Conservation (phyloP, 148 eudicot genomes). For the Bassia scoparia region DNA sequence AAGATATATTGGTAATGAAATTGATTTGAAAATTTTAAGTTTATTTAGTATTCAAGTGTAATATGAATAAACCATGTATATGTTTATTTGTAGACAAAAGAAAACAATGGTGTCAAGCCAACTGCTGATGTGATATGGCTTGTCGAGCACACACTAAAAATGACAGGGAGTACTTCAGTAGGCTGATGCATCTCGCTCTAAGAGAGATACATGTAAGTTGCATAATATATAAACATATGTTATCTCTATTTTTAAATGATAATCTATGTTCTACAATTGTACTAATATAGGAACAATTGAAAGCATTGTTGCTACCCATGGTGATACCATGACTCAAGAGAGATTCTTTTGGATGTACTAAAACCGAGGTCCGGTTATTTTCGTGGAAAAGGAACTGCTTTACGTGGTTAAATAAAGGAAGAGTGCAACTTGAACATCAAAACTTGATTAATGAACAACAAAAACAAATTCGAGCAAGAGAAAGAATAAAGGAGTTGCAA, state of each 20-base stretch:
- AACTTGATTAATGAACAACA: too few relatives aligned
- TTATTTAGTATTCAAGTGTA: not conserved
- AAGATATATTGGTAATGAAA: slow-evolving; percentile 5
- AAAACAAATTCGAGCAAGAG: too few relatives aligned
- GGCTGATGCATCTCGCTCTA: not conserved
- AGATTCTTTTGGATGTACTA: not conserved
- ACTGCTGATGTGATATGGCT: slow-evolving; percentile 3
- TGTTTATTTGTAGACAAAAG: not conserved
- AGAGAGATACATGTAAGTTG: not conserved
- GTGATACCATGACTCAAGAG: not conserved
- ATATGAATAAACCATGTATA: not conserved
- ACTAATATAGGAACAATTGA: not conserved
- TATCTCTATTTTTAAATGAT: too few relatives aligned
- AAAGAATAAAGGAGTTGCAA: too few relatives aligned
- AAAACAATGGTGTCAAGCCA: not conserved
- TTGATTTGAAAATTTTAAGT: not conserved
- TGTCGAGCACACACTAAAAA: not conserved
- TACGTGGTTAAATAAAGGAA: too few relatives aligned
- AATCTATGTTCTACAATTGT: not conserved
- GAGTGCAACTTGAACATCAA: too few relatives aligned
- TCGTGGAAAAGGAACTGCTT: not conserved
- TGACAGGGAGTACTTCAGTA: not conserved
- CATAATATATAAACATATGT: too few relatives aligned
- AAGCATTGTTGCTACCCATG: not conserved
- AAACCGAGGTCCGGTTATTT: not conserved